These are phyloP conservation scores for maize (Zea mays) DNA, from an alignment of 176 grass and related monocot species.

Conservation along the genomic window DNA sequence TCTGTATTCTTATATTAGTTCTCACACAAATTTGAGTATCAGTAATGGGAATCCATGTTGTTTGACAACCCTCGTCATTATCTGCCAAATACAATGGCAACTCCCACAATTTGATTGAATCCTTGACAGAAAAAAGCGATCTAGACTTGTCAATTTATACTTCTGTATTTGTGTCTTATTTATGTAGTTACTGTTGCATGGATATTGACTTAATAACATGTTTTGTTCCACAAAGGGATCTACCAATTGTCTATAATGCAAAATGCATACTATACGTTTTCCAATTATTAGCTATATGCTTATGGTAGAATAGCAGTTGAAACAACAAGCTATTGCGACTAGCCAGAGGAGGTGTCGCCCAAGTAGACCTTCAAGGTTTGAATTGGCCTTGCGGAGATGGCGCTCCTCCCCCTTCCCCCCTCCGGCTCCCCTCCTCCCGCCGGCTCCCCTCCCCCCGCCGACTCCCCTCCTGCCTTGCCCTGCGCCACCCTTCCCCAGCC, in stretches of 20 bases:
- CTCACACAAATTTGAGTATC: slow-evolving; percentile 5
- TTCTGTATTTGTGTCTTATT: not conserved
- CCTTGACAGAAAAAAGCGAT: not conserved
- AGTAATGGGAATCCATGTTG: not conserved
- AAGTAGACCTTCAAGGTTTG: too few species aligned
- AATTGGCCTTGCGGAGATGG: too few species aligned
- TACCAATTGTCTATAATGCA: not conserved
- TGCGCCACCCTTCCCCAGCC: too few species aligned
- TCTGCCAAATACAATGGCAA: not conserved
- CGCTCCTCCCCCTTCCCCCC: too few species aligned
- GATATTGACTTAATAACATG: slow-evolving; percentile 3
- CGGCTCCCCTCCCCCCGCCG: too few species aligned
- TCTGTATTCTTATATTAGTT: slow-evolving; percentile 12
- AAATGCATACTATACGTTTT: not conserved
- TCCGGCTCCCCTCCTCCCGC: too few species aligned
- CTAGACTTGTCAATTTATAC: not conserved
- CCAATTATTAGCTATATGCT: not conserved
- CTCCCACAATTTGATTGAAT: not conserved
- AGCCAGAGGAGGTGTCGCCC: too few species aligned
- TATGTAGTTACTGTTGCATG: not conserved
- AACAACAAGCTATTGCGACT: too few species aligned
- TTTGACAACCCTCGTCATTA: not conserved
- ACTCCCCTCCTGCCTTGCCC: too few species aligned
- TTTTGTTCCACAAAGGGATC: not conserved
- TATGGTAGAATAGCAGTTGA: too few species aligned